Evolutionary conservation across 2,329 filamentous ascomycete species (phyloP).

Genomic region (Leptoxyphium fumago): DNA sequence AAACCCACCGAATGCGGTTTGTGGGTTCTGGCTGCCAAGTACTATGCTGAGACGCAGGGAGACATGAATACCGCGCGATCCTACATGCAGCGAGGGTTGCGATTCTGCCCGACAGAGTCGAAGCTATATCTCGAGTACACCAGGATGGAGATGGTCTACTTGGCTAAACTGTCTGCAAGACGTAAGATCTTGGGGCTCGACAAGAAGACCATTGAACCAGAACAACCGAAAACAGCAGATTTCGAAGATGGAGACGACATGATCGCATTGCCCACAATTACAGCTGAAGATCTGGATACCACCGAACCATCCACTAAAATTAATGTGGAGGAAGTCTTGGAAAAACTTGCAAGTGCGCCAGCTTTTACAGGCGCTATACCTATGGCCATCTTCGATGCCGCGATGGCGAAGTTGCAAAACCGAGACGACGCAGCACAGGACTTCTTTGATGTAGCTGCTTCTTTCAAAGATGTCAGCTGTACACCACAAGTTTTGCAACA

Average conservation of each 20-base stretch:
- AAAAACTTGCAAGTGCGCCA: conserved; percentile 55
- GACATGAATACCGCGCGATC: conserved; percentile 77
- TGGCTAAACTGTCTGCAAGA: conserved; percentile 64
- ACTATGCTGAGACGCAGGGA: conserved; percentile 60
- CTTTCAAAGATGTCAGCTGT: conserved; percentile 53
- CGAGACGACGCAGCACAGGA: conserved; percentile 49
- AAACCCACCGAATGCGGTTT: conserved; percentile 71
- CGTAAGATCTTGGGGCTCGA: conserved; percentile 53
- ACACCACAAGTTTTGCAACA: conserved; percentile 55
- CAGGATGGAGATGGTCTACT: conserved; percentile 81
- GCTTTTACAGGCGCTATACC: conserved; percentile 88
- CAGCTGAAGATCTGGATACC: conserved; percentile 37
- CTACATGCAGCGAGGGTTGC: conserved; percentile 76
- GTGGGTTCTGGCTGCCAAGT: conserved; percentile 73
- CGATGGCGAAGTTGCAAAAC: conserved; percentile 62
- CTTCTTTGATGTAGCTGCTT: conserved; percentile 68
- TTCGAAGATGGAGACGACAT: conserved; percentile 34
- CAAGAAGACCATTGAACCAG: conserved; percentile 18
- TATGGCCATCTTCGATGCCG: conserved; percentile 76
- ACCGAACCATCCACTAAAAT: conserved; percentile 39
- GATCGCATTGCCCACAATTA: conserved; percentile 44
- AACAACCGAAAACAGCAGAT: conserved; percentile 17
- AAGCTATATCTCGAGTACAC: conserved; percentile 81
- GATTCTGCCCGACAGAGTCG: conserved; percentile 68
- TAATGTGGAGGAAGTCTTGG: conserved; percentile 40